A percentile compares a stretch with the other conserved stretches of the same genome.
phyloP scores from a whole-genome alignment of 78 protist species.

The Diacronema lutheri region DNA sequence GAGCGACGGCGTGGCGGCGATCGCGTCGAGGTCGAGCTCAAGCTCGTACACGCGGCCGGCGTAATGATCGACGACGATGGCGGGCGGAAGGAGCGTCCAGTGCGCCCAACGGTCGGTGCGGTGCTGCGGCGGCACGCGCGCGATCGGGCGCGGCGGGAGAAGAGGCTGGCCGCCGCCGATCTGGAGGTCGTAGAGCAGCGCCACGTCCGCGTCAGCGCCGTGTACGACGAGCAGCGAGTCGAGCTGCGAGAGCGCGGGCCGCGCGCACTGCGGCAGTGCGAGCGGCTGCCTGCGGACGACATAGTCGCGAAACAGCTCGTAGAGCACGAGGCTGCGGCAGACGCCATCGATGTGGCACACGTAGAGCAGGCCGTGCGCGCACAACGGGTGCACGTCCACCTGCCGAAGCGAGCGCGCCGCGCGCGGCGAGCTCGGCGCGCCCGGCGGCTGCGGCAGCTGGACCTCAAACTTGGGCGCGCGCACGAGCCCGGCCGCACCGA shows the following conservation, averaged over 20 bases:
- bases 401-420: neutral
- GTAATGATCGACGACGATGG: neutral
- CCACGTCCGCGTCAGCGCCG: neutral
- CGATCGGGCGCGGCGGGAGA: neutral
- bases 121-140: neutral
- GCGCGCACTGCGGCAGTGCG: neutral
- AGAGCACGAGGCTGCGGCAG: neutral
- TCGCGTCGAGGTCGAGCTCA: too few relatives aligned
- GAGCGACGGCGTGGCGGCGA: too few relatives aligned
- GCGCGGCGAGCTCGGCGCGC: neutral
- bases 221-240: slow-evolving; percentile 16
- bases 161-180: neutral
- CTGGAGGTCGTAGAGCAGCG: neutral
- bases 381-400: neutral
- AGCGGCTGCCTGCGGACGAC: neutral
- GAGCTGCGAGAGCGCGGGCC: neutral
- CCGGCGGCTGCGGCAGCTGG: neutral
- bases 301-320: neutral
- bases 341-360: neutral
- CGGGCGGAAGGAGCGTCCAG: neutral
- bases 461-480: neutral
- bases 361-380: neutral
- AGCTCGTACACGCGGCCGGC: slow-evolving; percentile 13
- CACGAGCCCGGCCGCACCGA: neutral
- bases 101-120: neutral